Percentiles rank a stretch among this genome's conserved stretches.
Evolutionary conservation across 2,329 filamentous ascomycete species (phyloP).

Genomic region (Penicillium sp.): DNA sequence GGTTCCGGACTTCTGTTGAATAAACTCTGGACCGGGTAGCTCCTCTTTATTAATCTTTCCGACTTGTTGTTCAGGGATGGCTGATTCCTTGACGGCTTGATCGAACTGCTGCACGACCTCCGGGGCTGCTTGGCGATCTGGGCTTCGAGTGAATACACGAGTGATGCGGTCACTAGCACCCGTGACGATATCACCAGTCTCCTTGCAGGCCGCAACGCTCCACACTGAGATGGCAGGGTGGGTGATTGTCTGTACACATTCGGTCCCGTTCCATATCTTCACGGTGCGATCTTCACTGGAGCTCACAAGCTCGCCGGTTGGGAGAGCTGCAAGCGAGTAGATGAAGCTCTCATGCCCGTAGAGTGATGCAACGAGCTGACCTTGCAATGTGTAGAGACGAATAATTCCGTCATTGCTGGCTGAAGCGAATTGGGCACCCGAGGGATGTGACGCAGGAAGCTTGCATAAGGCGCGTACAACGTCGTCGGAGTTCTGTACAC

Average conservation of each 20-base stretch:
- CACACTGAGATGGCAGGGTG: conserved; percentile 97
- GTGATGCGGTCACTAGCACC: conserved; percentile 87
- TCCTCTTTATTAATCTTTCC: conserved; percentile 88
- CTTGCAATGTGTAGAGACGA: conserved; percentile 80
- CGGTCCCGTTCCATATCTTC: conserved; percentile 77
- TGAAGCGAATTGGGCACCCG: conserved; percentile 88
- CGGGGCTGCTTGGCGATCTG: conserved; percentile 68
- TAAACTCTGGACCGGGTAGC: conserved; percentile 82
- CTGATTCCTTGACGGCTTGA: conserved; percentile 75
- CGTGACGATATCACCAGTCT: conserved; percentile 89
- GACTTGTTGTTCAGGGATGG: conserved; percentile 84
- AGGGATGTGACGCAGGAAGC: conserved; percentile 73
- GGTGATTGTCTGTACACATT: conserved; percentile 93
- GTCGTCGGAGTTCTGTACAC: conserved; percentile 71
- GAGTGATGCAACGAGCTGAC: conserved; percentile 73
- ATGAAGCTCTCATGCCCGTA: conserved; percentile 93
- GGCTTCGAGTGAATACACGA: conserved; percentile 76
- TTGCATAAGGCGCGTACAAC: conserved; percentile 86
- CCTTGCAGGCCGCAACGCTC: conserved; percentile 78
- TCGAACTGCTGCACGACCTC: conserved; percentile 74
- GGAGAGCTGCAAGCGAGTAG: conserved; percentile 76
- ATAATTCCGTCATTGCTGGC: conserved; percentile 91
- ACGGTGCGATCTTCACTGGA: conserved; percentile 93
- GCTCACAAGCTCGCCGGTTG: conserved; percentile 85
- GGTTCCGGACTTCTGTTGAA: conserved; percentile 79